Conservation (phyloP, 345 rosid species). For the Eucalyptus sp. region DNA sequence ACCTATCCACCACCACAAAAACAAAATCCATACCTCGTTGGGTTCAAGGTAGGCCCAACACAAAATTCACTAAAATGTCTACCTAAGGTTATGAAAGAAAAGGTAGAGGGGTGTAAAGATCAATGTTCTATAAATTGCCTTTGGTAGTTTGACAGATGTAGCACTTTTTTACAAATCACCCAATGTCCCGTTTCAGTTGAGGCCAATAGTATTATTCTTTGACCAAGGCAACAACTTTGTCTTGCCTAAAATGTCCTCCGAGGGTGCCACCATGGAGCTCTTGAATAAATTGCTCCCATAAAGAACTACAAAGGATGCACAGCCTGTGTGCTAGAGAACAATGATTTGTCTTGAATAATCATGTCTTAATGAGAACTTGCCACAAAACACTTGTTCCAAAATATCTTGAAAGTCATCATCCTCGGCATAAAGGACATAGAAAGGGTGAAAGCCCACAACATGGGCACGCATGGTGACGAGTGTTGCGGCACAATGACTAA, state of each 20-base stretch:
- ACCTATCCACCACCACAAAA: background rate
- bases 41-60: background rate
- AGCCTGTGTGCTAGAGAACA: background rate
- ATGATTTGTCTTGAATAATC: background rate
- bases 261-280: background rate
- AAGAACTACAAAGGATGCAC: background rate
- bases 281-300: background rate
- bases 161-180: background rate
- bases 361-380: background rate
- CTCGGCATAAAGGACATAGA: too few relatives aligned
- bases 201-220: background rate
- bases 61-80: background rate
- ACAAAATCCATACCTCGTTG: background rate
- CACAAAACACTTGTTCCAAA: background rate
- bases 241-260: background rate
- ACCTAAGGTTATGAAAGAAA: background rate
- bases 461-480: background rate
- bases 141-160: background rate
- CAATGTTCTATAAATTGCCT: background rate
- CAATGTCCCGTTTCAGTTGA: background rate
- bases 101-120: background rate
- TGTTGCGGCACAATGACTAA: background rate
- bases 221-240: background rate
- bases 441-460: background rate
- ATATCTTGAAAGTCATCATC: background rate